Evolutionary conservation across 1,139 yeast species (phyloP), one percentile per base, ranked within the genome.

Genomic region (Nakaseomyces delphensis): DNA sequence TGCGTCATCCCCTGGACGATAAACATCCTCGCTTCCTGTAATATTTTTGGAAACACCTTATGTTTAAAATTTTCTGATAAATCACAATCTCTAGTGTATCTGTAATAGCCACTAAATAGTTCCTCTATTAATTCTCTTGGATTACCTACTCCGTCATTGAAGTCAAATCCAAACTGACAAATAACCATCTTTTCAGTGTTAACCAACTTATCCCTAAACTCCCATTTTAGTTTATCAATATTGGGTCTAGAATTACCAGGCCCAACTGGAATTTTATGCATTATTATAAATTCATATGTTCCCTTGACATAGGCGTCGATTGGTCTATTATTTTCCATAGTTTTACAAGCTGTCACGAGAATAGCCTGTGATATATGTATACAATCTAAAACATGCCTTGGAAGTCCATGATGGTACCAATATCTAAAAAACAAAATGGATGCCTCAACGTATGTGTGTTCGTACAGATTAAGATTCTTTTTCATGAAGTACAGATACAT

Each of bases 1-100:
- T 62, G 65, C 10, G 65, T 61, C 10, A 59, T 59, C 4, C 64
- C 62, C 32, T 60, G 64, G 2, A 60, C 56, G 19, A 62, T 59
- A 42, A 60, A 62, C 41, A 48, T 54, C 39, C 64, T 52, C 2
- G 59, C 51, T 38, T 62, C 65, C 36, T 54, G 60, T 4, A 62
- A 44, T 15, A 62, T 47, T 36, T 50, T 58, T 5, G 64, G 64
- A 39, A 62, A 56, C 2, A 48, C 46, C 27, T 41, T 45, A 20
- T 33, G 10, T 42, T 53, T 54, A 39, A 58, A 59, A 7, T 53
- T 51, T 9, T 55, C 53, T 6, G 57, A 55, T 35, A 60, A 45
- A 30, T 54, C 48, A 31, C 43, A 48, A 46, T 62, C 65, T 43
- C 63, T 47, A 41, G 54, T 54, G 40, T 50, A 53, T 43, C 63